Percentiles rank a stretch among this genome's conserved stretches.
Conservation (phyloP, 805 yeast species). For the Candida arabinofermentans region DNA sequence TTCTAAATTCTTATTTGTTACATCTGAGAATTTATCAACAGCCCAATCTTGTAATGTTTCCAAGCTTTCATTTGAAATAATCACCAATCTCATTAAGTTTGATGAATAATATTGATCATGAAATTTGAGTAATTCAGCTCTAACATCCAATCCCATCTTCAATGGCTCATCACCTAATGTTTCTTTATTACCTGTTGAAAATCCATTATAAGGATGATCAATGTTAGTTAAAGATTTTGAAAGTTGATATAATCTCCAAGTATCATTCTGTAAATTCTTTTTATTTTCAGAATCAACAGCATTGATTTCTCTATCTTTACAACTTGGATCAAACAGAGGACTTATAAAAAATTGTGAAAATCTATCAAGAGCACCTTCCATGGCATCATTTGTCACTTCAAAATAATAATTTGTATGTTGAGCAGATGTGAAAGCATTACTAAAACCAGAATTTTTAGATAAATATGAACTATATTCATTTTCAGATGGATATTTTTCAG, state of each 20-base stretch:
- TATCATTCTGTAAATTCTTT: constrained; percentile 85
- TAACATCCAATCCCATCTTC: constrained; percentile 59
- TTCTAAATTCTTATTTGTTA: constrained; percentile 48
- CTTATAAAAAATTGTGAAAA: constrained; percentile 88
- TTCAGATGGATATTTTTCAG: constrained; percentile 69
- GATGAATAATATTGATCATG: constrained; percentile 73
- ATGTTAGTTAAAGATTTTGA: constrained; percentile 72
- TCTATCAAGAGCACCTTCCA: constrained; percentile 87
- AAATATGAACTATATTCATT: constrained; percentile 71
- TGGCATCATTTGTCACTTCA: constrained; percentile 69
- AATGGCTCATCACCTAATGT: constrained; percentile 72
- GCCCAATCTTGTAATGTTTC: constrained; percentile 73
- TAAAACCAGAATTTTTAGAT: constrained; percentile 80
- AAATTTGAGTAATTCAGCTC: constrained; percentile 77
- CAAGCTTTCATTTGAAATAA: constrained; percentile 77
- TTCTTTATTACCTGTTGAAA: constrained; percentile 81
- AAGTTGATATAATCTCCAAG: constrained; percentile 84
- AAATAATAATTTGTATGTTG: constrained; percentile 89
- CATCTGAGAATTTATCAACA: constrained; percentile 54
- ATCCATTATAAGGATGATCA: constrained; percentile 79
- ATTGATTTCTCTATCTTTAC: constrained; percentile 87
- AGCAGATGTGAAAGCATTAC: constrained; percentile 89
- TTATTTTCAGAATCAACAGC: constrained; percentile 97
- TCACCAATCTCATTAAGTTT: constrained; percentile 81
- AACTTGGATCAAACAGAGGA: constrained; percentile 68